Base-by-base conservation (phyloP, 2,329 filamentous ascomycete genomes). In the Aspergillus quadricinctus region DNA sequence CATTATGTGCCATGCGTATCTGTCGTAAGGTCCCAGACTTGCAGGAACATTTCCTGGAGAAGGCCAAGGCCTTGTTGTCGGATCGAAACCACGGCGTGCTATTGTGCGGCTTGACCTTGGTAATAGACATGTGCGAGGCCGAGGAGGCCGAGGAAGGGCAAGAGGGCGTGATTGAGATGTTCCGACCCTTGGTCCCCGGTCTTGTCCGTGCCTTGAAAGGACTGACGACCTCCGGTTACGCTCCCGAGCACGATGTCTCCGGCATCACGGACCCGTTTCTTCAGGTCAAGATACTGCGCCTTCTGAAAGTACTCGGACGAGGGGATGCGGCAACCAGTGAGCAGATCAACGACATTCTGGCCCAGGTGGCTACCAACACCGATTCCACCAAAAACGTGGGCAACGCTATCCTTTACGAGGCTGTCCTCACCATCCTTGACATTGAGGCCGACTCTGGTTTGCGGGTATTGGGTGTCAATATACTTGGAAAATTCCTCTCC, bases 381-480 rank as follows among this genome's bases (percentile, higher is more conserved):
- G 94, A 99, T 70, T 92, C 93, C 0, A 92, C 92, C 28, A 99
- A 99, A 80, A 99, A 99, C 64, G 94, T 99, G 45, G 94, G 94
- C 61, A 99, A 99, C 72, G 93, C 94, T 0, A 99, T 99, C 66
- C 81, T 99, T 7, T 99, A 99, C 77, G 94, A 99, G 76, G 90
- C 94, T 1, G 94, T 99, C 40, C 86, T 94, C 46, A 99, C 94
- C 0, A 99, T 99, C 64, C 85, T 99, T 50, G 94, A 99, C 65
- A 97, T 99, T 53, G 94, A 99, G 75, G 95, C 94, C 23, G 95
- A 99, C 71, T 96, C 94, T 9, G 93, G 94, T 37, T 78, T 99
- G 61, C 84, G 95, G 51, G 94, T 99, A 23, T 82, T 99, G 27
- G 94, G 94, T 68, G 94, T 99, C 65, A 99, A 99, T 72, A 99